Percentiles rank a stretch among this genome's conserved stretches.
Conservation (phyloP, 202 grass and related monocot genomes). For the Carex sylvatica region DNA sequence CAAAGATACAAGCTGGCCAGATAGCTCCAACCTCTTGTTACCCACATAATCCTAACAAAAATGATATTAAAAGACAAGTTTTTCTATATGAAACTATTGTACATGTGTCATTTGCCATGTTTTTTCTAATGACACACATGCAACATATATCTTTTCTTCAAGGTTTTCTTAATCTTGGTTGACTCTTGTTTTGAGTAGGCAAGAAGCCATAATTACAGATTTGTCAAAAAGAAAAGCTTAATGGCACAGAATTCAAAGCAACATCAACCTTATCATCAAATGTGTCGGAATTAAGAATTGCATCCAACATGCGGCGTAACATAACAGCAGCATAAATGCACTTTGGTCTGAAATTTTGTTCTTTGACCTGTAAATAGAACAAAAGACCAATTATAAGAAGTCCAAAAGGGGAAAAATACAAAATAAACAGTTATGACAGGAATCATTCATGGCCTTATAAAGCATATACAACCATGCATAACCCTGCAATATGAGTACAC, state of each 20-base stretch:
- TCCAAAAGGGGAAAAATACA: not conserved
- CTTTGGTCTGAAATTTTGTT: constrained; percentile 67
- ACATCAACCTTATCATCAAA: constrained; percentile 86
- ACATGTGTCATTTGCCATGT: not conserved
- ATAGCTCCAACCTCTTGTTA: constrained; percentile 93
- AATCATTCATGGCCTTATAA: not conserved
- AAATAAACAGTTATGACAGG: not conserved
- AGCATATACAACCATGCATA: not conserved
- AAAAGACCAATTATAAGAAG: not conserved
- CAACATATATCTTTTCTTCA: not conserved
- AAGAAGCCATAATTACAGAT: not conserved
- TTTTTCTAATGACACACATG: not conserved
- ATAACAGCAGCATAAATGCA: constrained; percentile 91
- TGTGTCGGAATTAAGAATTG: constrained; percentile 72
- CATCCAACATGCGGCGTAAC: constrained; percentile 94
- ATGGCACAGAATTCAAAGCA: constrained; percentile 1
- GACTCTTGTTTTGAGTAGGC: not conserved
- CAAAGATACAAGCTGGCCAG: constrained; percentile 85
- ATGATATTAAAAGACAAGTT: constrained; percentile 26
- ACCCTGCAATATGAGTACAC: not conserved
- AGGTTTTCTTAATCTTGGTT: constrained; percentile 1
- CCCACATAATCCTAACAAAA: constrained; percentile 88
- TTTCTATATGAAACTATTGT: not conserved
- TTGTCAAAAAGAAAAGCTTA: constrained; percentile 16
- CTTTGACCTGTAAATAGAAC: constrained; percentile 47